Evolutionary conservation across 139 green algal species (phyloP).

Genomic region (Raphidocelis subcapitata): DNA sequence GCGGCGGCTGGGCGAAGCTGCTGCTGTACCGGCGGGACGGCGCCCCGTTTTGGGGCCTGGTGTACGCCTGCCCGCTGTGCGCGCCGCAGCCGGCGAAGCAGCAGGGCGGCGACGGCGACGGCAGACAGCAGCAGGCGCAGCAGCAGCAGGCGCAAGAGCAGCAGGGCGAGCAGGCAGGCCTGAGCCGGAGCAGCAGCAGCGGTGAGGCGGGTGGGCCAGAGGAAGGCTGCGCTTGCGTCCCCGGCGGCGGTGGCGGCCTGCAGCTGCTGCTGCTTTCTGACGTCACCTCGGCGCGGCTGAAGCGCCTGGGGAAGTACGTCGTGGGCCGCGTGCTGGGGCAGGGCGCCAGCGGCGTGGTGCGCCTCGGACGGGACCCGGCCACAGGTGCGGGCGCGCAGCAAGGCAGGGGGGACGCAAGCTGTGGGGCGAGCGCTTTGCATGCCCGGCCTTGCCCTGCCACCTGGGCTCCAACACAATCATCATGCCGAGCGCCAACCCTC

Average conservation of each 20-base stretch:
- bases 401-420: too few species aligned
- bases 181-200: not conserved
- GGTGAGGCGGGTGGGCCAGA: too few species aligned
- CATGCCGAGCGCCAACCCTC: too few species aligned
- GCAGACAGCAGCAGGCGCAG: not conserved
- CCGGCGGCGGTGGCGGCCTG: not conserved
- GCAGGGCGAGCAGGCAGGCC: not conserved
- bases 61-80: constrained; percentile 30
- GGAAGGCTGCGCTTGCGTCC: not conserved
- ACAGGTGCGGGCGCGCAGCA: constrained; percentile 44
- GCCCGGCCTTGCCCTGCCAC: too few species aligned
- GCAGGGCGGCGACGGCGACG: not conserved
- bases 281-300: constrained; percentile 41
- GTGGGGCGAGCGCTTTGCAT: too few species aligned
- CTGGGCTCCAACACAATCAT: too few species aligned
- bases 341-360: constrained; percentile 64
- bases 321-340: constrained; percentile 56
- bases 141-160: constrained; percentile 9
- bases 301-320: constrained; percentile 56
- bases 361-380: constrained; percentile 42
- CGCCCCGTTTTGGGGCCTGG: constrained; percentile 42
- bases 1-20: constrained; percentile 24
- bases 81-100: not conserved
- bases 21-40: constrained; percentile 41
- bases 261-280: constrained; percentile 46